Base-by-base conservation (phyloP, 2,329 filamentous ascomycete genomes). In the Fusarium graminum region DNA sequence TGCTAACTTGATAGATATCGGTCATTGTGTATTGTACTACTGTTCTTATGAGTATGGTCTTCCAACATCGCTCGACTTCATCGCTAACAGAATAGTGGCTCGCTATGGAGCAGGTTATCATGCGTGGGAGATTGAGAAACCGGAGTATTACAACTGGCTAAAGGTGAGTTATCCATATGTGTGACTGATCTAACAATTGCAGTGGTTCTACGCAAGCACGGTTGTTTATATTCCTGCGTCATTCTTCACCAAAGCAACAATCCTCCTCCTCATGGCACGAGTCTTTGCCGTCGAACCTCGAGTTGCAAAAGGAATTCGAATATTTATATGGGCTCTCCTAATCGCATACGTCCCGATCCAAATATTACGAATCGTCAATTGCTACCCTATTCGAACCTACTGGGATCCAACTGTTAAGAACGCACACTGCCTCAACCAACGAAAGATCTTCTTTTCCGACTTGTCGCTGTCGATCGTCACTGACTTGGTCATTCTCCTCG, bases 301-400 rank as follows among this genome's bases (percentile, higher is more conserved):
- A 11, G 54, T 71, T 39, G 50, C 66, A 8, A 67, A 52, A 2
- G 63, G 30, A 17, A 67, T 71, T 16, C 49, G 42, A 12, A 44
- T 68, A 26, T 71, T 71, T 14, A 65, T 66, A 10, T 60, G 65
- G 65, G 52, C 50, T 34, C 32, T 71, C 1, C n/a, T 70, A 4
- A 16, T 63, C 22, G 60, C 54, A 11, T 71, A 66, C 25, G 3
- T 63, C n/a, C 66, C 66, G 14, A 54, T 71, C 1, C 52, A 63
- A 1, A 32, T 81, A 30, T 72, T 82, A 36, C 81, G 82, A 52
- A 77, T 80, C 36, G 73, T 78, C 41, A 76, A 79, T 25, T 83
- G 80, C 63, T 66, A 69, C 30, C 81, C 81, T 3, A 79, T 83
- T 25, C 52, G 69, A 7, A 77, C 74, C 3, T 82, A 80, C 52